Base-by-base conservation (phyloP, 2,329 filamentous ascomycete genomes). In the Exophiala calicioides region DNA sequence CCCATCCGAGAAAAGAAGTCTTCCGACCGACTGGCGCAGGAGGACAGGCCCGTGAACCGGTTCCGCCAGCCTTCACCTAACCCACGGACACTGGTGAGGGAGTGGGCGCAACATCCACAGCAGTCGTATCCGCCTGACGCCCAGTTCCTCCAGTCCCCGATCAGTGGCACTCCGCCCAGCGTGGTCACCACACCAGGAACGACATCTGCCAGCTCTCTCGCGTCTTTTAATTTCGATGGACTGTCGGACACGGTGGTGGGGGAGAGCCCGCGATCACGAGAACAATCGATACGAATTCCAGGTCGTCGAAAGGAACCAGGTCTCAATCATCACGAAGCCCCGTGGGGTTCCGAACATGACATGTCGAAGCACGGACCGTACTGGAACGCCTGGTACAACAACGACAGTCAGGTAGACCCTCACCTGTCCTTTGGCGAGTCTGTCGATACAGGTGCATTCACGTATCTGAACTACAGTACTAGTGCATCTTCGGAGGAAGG, bases 391-490 rank as follows among this genome's bases (percentile, higher is more conserved):
- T 41, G 41, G 49, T 39, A 56, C 34, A 41, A 49, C 6, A 56
- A 56, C 15, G 53, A 51, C 44, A 53, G 50, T 32, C 39, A 53
- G 26, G 50, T 52, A 8, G 50, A 56, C 20, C 47, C 44, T 4
- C 45, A 41, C 13, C 44, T 51, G 7, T 51, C 52, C 9, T 51
- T 47, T 24, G 46, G 40, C 3, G 45, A 47, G 12, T 49, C 44
- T 10, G 35, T 50, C 30, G 53, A 56, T 32, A 43, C 39, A 1
- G 46, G 47, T 12, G 47, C 49, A 15, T 53, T 56, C 38, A 53
- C 53, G 6, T 56, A 51, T 34, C 18, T 56, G 19, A 51, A 53
- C 30, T 51, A 56, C 30, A 56, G 53, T 46, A 53, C 50, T 23
- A 52, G 50, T 30, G 44, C 53, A 3, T 53, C 50, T 1, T 53